A percentile compares a stretch with the other conserved stretches of the same genome.
Evolutionary conservation across 2,329 filamentous ascomycete species (phyloP).

Genomic region (Fragosphaeria purpurea): DNA sequence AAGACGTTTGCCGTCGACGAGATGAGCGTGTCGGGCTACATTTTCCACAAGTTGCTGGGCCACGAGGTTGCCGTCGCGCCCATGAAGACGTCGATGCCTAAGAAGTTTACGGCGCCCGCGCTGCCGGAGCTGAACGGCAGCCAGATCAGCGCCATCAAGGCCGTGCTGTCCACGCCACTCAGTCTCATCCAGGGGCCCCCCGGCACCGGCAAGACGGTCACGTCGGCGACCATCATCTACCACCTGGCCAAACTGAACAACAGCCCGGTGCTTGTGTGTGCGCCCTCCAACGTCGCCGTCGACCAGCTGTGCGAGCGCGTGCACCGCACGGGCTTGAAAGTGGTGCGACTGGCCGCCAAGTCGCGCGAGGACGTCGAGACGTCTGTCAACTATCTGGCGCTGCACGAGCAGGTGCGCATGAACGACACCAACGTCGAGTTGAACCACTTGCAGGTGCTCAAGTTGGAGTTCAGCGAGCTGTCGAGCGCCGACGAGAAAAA

Average conservation of each 20-base stretch:
- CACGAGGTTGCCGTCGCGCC: constrained; percentile 90
- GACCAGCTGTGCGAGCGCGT: constrained; percentile 97
- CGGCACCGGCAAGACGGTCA: constrained; percentile 96
- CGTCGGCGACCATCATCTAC: constrained; percentile 96
- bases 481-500: constrained; percentile 97
- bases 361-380: constrained; percentile 98
- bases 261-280: constrained; percentile 90
- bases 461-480: constrained; percentile 81
- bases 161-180: constrained; percentile 83
- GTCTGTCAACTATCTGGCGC: constrained; percentile 87
- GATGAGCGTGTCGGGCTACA: constrained; percentile 96
- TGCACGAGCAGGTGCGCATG: constrained; percentile 96
- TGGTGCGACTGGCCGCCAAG: constrained; percentile 95
- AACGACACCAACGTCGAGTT: constrained; percentile 94
- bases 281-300: constrained; percentile 95
- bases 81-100: constrained; percentile 90
- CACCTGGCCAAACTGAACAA: constrained; percentile 92
- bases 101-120: constrained; percentile 92
- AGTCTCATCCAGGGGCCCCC: constrained; percentile 95
- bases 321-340: constrained; percentile 87
- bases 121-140: constrained; percentile 91
- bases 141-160: constrained; percentile 93
- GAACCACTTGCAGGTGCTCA: constrained; percentile 84
- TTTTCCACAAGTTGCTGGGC: constrained; percentile 92
- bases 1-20: constrained; percentile 98